These are phyloP conservation scores for Cladosporium phlei DNA, from an alignment of 2,329 filamentous ascomycete species.

Conservation along the genomic window DNA sequence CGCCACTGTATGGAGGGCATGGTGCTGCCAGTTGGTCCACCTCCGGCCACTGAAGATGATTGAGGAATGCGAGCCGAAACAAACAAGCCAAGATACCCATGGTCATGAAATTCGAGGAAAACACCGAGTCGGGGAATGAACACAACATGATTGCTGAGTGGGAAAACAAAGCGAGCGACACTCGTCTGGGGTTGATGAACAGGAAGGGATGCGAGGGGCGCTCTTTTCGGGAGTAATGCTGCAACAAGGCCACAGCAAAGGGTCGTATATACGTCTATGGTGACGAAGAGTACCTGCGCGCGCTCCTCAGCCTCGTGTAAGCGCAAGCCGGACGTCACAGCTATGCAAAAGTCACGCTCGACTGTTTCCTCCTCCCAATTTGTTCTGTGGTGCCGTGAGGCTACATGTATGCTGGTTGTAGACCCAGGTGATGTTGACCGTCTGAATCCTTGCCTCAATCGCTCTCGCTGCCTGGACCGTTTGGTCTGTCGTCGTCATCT, in stretches of 20 bases:
- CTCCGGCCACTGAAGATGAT: slow-evolving; percentile 12
- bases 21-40: slow-evolving; percentile 52
- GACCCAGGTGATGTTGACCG: too few species aligned
- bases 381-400: not conserved
- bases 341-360: slow-evolving; percentile 12
- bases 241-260: not conserved
- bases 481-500: slow-evolving; percentile 35
- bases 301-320: not conserved
- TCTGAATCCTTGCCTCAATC: slow-evolving; percentile 37
- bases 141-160: too few species aligned
- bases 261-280: slow-evolving; percentile 11
- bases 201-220: too few species aligned
- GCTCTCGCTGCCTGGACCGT: slow-evolving; percentile 45
- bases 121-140: too few species aligned
- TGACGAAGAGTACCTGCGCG: not conserved
- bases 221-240: too few species aligned
- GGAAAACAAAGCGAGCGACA: too few species aligned
- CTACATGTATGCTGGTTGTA: not conserved
- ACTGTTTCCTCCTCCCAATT: not conserved
- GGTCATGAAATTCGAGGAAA: too few species aligned
- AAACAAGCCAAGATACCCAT: too few species aligned
- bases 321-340: slow-evolving; percentile 9
- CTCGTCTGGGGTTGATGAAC: too few species aligned
- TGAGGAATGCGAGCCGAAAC: too few species aligned
- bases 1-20: slow-evolving; percentile 73